A percentile compares a stretch with the other conserved stretches of the same genome.
Conservation (phyloP, 495 filamentous ascomycete genomes). For the Cairneyella variabilis region DNA sequence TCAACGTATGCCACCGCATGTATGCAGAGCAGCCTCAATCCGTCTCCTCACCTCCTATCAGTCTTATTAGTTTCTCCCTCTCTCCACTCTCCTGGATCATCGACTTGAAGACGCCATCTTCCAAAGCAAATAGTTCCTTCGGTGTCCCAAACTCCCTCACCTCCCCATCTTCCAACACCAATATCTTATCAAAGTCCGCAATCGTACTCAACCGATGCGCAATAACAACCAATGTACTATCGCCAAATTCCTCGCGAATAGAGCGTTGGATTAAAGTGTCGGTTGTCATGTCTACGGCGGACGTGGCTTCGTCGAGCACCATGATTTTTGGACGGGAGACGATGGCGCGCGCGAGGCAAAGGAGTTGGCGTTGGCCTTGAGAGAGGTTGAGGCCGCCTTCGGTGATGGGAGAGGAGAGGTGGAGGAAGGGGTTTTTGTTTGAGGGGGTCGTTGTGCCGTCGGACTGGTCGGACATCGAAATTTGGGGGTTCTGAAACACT, state of each 20-base stretch:
- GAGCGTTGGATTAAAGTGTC: conserved; percentile 78
- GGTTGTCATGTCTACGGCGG: conserved; percentile 82
- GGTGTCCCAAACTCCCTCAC: conserved; percentile 74
- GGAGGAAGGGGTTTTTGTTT: conserved; percentile 48
- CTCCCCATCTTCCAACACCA: conserved; percentile 73
- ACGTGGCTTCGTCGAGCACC: conserved; percentile 88
- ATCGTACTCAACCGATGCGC: conserved; percentile 85
- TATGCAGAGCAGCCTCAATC: not conserved
- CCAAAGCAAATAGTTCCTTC: conserved; percentile 57
- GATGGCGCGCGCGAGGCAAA: conserved; percentile 85
- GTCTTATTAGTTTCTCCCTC: conserved; percentile 52
- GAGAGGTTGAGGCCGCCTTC: conserved; percentile 80
- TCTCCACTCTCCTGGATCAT: conserved; percentile 78
- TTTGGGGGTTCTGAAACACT: too few species aligned
- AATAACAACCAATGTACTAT: conserved; percentile 75
- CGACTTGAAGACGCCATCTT: conserved; percentile 56
- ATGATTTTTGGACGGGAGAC: conserved; percentile 76
- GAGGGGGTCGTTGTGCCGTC: conserved; percentile 14
- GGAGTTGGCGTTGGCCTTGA: conserved; percentile 83
- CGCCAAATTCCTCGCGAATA: conserved; percentile 74
- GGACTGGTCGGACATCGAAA: too few species aligned
- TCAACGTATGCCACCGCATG: too few species aligned
- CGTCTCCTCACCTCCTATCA: conserved; percentile 37
- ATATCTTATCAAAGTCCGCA: conserved; percentile 78
- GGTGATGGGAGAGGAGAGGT: conserved; percentile 54